phyloP scores from a whole-genome alignment of 345 rosid genomes.

The Eucalyptus pauciflora region DNA sequence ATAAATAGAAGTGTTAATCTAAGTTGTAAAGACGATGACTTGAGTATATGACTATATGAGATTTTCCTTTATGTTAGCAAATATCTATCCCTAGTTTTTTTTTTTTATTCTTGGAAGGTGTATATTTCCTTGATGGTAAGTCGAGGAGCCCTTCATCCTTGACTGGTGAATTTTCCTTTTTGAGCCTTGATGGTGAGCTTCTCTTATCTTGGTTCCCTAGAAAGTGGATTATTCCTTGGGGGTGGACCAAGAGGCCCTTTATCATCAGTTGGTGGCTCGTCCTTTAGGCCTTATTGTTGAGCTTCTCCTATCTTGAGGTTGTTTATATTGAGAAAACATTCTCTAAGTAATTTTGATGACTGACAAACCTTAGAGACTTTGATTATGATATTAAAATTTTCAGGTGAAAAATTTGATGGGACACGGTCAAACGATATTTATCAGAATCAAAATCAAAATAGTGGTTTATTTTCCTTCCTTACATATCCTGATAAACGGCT shows the following conservation, averaged over 20 bases:
- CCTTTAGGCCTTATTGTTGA: neutral
- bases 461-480: no score
- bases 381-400: no score
- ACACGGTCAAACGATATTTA: no score
- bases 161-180: neutral
- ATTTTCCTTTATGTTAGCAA: neutral
- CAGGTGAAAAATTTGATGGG: no score
- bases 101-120: neutral
- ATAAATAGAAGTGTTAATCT: neutral
- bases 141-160: neutral
- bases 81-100: neutral
- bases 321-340: no score
- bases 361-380: no score
- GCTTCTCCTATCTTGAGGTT: no score
- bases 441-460: accelerated
- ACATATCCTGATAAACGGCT: no score
- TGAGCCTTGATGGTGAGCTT: neutral
- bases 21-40: neutral
- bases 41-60: no score
- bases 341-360: no score
- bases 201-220: neutral
- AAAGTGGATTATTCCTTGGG: neutral
- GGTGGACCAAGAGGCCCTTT: neutral
- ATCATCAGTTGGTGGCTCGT: neutral
- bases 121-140: neutral